Evolutionary conservation across 2,329 filamentous ascomycete species (phyloP), one percentile per base, ranked within the genome.

Genomic region (Paecilomyces fulvus): DNA sequence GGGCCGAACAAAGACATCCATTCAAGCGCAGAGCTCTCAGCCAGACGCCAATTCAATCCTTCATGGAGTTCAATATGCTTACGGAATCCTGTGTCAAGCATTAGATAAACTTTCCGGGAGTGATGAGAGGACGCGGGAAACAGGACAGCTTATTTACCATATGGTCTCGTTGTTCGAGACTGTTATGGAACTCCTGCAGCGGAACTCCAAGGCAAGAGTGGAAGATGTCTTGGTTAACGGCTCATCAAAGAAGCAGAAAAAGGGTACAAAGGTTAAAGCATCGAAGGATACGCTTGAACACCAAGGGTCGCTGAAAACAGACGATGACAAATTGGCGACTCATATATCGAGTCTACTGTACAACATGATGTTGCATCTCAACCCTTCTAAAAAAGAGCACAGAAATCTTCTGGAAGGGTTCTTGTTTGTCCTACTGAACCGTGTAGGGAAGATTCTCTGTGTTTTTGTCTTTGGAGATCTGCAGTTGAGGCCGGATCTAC

Each of bases 391-490:
- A 49, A 14, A 57, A 21, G 63, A 63, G 12, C 69, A 75, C 23
- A 62, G 64, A 20, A 61, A 68, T 14, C 56, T 77, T 4, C 61
- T 77, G 14, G 76, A 78, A 63, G 76, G 75, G 0, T 70, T 73
- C 28, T 60, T 78, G 7, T 75, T 64, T 49, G 53, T 69, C 9
- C 55, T 75, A 3, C 60, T 78, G 1, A 60, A 68, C 30, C 71
- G 74, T 9, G 67, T 74, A 12, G 77, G 76, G 0, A 70, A 67
- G 28, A 56, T 76, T 20, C 60, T 79, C 5, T 71, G 71, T 10
- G 59, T 73, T 1, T 69, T 73, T 3, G 64, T 71, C 5, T 78
- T 78, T 57, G 64, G 68, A 12, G 71, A 74, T 30, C 49, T 73
- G 30, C 54, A 66, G 52, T 54, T 61, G 1, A 65, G 61, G 52